Evolutionary conservation across 2,329 filamentous ascomycete species (phyloP).

Genomic region (Microcyclosporella mali): DNA sequence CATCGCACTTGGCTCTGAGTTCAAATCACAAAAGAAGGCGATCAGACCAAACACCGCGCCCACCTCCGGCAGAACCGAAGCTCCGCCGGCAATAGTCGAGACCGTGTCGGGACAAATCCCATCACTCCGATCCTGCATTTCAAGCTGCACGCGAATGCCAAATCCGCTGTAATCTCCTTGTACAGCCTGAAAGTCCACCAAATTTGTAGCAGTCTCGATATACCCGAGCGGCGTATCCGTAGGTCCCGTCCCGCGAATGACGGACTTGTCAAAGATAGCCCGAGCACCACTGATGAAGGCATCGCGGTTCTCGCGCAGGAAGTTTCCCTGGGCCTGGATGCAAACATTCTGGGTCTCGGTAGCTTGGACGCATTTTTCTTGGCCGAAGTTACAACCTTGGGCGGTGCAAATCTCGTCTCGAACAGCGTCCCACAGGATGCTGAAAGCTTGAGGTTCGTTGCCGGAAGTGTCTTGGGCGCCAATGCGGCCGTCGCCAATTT

Average conservation of each 20-base stretch:
- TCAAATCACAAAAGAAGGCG: neutral
- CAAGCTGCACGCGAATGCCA: neutral
- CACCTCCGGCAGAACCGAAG: neutral
- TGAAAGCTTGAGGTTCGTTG: neutral
- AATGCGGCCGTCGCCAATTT: neutral
- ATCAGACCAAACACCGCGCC: neutral
- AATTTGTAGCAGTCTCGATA: neutral
- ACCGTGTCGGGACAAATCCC: neutral
- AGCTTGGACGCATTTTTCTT: neutral
- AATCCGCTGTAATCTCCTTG: neutral
- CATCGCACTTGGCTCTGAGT: neutral
- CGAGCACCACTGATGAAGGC: neutral
- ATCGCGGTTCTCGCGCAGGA: neutral
- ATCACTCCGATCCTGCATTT: neutral
- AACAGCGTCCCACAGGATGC: neutral
- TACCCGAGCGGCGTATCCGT: neutral
- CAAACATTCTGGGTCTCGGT: neutral
- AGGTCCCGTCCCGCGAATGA: neutral
- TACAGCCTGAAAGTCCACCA: neutral
- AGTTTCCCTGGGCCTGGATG: neutral
- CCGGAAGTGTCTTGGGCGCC: neutral
- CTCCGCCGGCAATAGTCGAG: neutral
- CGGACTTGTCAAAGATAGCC: neutral
- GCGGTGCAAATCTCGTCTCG: neutral
- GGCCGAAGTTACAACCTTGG: neutral